phyloP scores from a whole-genome alignment of 2,329 filamentous ascomycete genomes.

The Ilyonectria mors-panacis region DNA sequence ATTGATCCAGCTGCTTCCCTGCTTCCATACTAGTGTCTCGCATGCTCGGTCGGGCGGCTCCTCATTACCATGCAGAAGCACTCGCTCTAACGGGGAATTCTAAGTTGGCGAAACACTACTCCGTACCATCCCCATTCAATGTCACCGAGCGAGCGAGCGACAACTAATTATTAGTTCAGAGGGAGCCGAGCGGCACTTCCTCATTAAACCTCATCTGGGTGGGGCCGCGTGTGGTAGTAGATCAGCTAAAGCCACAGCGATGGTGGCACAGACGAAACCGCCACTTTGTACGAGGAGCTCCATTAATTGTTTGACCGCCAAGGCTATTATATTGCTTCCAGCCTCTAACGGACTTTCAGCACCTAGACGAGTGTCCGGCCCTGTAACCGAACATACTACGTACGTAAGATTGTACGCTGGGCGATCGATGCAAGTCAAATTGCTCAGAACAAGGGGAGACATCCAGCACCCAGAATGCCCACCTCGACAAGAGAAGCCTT shows the following conservation, averaged over 20 bases:
- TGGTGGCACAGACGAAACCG: constrained; percentile 9
- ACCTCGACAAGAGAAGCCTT: constrained; percentile 31
- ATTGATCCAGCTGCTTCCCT: neutral
- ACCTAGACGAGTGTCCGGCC: neutral
- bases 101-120: constrained; percentile 2
- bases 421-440: constrained; percentile 47
- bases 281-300: neutral
- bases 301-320: constrained; percentile 8
- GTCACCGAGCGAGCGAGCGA: constrained; percentile 11
- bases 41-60: neutral
- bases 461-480: constrained; percentile 5
- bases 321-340: constrained; percentile 23
- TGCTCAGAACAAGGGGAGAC: constrained; percentile 32
- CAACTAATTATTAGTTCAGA: neutral
- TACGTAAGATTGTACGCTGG: constrained; percentile 34
- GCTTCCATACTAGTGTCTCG: constrained; percentile 9
- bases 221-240: constrained; percentile 8
- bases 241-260: constrained; percentile 20
- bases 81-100: constrained; percentile 15
- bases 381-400: constrained; percentile 15
- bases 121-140: constrained; percentile 7
- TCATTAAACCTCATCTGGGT: constrained; percentile 17
- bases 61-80: constrained; percentile 2
- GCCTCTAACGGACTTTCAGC: constrained; percentile 10
- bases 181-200: constrained; percentile 12